These are phyloP conservation scores for Malus sieversii DNA, from an alignment of 306 rosid species.

Conservation along the genomic window DNA sequence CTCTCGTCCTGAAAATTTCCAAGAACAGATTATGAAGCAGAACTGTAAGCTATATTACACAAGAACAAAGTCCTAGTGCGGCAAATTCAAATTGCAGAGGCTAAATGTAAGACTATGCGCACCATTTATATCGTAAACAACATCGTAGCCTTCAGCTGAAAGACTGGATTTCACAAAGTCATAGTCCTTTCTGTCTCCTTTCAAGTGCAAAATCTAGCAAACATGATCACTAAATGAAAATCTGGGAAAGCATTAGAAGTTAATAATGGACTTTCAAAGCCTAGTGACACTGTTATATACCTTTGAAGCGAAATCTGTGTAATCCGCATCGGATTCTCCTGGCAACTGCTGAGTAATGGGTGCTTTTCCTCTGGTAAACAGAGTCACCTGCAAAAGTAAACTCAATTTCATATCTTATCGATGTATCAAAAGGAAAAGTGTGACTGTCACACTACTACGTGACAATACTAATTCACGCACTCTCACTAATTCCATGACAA, in stretches of 20 bases:
- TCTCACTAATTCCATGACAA: no score
- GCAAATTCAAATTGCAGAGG: neutral
- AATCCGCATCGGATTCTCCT: constrained; percentile 73
- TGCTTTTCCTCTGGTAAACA: constrained; percentile 92
- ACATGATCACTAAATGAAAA: neutral
- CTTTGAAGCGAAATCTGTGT: constrained; percentile 76
- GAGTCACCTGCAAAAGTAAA: constrained; percentile 62
- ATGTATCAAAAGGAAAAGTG: neutral
- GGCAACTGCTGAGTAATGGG: constrained; percentile 82
- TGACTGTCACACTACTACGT: no score
- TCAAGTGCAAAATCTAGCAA: constrained; percentile 76
- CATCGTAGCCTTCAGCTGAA: constrained; percentile 78
- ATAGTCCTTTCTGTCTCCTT: constrained; percentile 86
- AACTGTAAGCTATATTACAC: neutral
- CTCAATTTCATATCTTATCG: neutral
- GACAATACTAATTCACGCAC: neutral
- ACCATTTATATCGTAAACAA: constrained; percentile 96
- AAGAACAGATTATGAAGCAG: constrained; percentile 1
- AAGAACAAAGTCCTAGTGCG: neutral
- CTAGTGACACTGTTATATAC: constrained; percentile 27
- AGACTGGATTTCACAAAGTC: constrained; percentile 87
- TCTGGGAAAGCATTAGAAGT: neutral
- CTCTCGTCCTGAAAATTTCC: constrained; percentile 68
- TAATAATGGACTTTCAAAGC: neutral
- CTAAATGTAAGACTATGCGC: constrained; percentile 8